Evolutionary conservation across 345 rosid genomes (phyloP), one percentile per base, ranked within the genome.

Genomic region (Rubroshorea leprosula): DNA sequence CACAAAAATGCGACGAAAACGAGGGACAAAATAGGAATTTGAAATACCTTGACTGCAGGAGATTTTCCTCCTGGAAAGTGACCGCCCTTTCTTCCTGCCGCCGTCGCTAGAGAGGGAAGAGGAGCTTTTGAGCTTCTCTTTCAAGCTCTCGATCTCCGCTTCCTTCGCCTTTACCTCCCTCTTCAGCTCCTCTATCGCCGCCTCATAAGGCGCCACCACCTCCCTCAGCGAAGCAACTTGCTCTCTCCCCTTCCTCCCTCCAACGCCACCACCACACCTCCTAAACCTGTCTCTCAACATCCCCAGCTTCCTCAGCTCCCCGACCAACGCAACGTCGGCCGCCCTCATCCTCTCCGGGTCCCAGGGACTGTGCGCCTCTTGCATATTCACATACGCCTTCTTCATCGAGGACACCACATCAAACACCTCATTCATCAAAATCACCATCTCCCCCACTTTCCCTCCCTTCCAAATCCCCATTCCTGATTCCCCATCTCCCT

Each of bases 351-450:
- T 80, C 74, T 86, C 95, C 26, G 89, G 93, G 68, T 92, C 95
- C 98, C 98, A 92, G 23, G 98, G 98, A 16, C 82, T 80, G 61
- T 92, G 98, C 23, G 98, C 98, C 47, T 92, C 98, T 52, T 92
- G 96, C 20, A 89, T 65, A 55, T 64, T 64, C 25, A 73, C 81
- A 67, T 86, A 89, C 41, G 95, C 96, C 57, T 72, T 81, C 80
- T 89, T 89, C 80, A 86, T 63, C 15, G 77, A 77, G 51, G 85
- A 76, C 0, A 79, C 80, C 27, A 93, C 81, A 10, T 83, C 89
- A 68, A 92, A 92, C 48, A 86, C 87, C 50, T 92, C 84, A 54
- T 73, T 77, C 84, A 86, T 76, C 49, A 81, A 55, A 66, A 59
- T 70, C 68, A 72, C 89, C 84, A 81, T 68, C 58, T 84, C 95